A percentile compares a stretch with the other conserved stretches of the same genome.
These are phyloP conservation scores for Rubus parviflorus DNA, from an alignment of 306 rosid genomes.

Conservation along the genomic window DNA sequence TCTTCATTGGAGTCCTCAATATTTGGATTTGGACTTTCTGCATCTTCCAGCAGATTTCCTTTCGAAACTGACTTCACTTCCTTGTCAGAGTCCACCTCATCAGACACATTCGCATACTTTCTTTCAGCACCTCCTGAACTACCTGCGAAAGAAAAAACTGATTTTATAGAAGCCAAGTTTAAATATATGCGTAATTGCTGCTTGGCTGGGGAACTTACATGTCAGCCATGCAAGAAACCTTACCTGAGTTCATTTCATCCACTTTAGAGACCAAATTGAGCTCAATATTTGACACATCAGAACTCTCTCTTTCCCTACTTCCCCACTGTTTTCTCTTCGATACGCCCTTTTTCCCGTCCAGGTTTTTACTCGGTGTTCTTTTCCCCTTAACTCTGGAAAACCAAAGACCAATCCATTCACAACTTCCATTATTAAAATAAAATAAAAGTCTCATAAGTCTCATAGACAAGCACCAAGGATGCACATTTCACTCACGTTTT, in stretches of 20 bases:
- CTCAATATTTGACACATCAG: slow-evolving; percentile 56
- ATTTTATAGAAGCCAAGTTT: slow-evolving; percentile 10
- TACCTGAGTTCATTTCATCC: slow-evolving; percentile 66
- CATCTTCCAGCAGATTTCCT: slow-evolving; percentile 36
- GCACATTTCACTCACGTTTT: slow-evolving; percentile 54
- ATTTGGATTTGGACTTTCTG: slow-evolving; percentile 31
- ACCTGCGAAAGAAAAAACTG: slow-evolving; percentile 35
- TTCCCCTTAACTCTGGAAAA: slow-evolving; percentile 60
- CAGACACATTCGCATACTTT: slow-evolving; percentile 33
- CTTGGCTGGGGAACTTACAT: background rate
- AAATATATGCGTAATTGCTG: background rate
- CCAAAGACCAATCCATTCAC: slow-evolving; percentile 22
- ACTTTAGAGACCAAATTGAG: slow-evolving; percentile 37
- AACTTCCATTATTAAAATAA: slow-evolving; percentile 18
- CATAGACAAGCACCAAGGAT: slow-evolving; percentile 22
- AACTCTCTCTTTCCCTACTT: slow-evolving; percentile 61
- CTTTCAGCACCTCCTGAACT: slow-evolving; percentile 58
- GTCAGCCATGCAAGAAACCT: slow-evolving; percentile 17
- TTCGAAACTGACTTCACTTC: slow-evolving; percentile 49
- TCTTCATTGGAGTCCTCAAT: slow-evolving; percentile 52
- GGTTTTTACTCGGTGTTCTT: slow-evolving; percentile 54
- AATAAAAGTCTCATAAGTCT: background rate
- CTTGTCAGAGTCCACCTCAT: slow-evolving; percentile 47
- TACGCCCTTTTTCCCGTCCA: slow-evolving; percentile 37
- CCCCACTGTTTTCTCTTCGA: slow-evolving; percentile 41